Evolutionary conservation across 192 early-diverging fungal genomes (phyloP), one percentile per base, ranked within the genome.

Genomic region (Radiomyces spectabilis): DNA sequence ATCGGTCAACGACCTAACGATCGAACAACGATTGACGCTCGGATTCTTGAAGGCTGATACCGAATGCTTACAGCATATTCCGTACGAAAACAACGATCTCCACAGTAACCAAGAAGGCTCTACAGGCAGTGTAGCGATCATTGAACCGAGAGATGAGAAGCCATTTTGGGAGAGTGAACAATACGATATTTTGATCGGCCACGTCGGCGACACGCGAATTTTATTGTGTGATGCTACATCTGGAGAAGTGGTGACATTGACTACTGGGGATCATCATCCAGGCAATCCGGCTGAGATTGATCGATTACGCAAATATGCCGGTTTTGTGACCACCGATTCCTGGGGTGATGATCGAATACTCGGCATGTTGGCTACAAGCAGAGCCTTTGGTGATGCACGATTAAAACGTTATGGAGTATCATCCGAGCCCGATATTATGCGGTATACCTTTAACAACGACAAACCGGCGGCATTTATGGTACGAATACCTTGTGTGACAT

Each of bases 301-400:
- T 19, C 68, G 86, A 25, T 74, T 88, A 44, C 75, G 81, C 41
- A 77, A 74, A 30, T 81, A 80, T 59, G 86, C 82, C 2, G 84
- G 82, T 0, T 88, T 81, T 62, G 76, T 88, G 24, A 85, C 75
- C 16, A 81, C 84, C 18, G 86, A 88, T 61, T 88, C 86, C 3
- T 88, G 81, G 70, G 86, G 86, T 38, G 80, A 84, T 59, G 83
- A 85, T 53, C 73, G 81, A 37, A 77, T 81, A 13, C 64, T 88
- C 66, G 86, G 84, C 0, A 65, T 64, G 29, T 58, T 88, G 25
- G 84, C 84, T 5, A 83, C 74, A 25, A 83, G 81, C 24, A 73
- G 86, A 12, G 79, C 86, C 3, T 71, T 88, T 63, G 86, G 86
- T 25, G 86, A 88, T 67, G 69, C 77, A 27, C 72, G 77, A 53